A percentile compares a stretch with the other conserved stretches of the same genome.
Evolutionary conservation across 2,329 filamentous ascomycete genomes (phyloP).

Genomic region (Phyllosticta citriasiana): DNA sequence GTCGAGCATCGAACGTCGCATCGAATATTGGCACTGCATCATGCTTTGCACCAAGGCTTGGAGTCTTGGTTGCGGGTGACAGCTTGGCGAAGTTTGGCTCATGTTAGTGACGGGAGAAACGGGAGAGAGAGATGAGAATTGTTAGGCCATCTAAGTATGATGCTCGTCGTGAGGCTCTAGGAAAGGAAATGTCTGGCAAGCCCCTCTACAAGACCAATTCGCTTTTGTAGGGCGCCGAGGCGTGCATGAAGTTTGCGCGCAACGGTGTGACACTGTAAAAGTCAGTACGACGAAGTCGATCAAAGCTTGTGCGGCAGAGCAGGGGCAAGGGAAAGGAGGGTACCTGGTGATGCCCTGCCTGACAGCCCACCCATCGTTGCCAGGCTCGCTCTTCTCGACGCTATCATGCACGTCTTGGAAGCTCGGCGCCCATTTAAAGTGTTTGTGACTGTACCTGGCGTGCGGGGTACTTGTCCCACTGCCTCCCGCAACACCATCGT

Average conservation of each 20-base stretch:
- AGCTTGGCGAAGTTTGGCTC: not conserved
- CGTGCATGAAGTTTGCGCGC: conserved; percentile 86
- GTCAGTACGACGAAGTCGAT: conserved; percentile 6
- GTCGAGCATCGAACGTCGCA: not conserved
- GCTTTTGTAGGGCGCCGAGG: conserved; percentile 48
- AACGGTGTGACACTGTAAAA: conserved; percentile 68
- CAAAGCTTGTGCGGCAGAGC: not conserved
- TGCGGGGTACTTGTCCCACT: conserved; percentile 25
- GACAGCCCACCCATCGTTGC: conserved; percentile 89
- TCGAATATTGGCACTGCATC: not conserved
- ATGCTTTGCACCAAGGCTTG: not conserved
- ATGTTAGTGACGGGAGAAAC: not conserved
- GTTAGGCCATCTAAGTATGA: not conserved
- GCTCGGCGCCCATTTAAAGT: conserved; percentile 89
- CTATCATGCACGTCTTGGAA: conserved; percentile 82
- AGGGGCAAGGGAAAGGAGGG: conserved; percentile 17
- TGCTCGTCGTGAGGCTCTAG: not conserved
- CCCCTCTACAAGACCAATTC: conserved; percentile 62
- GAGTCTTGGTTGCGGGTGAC: not conserved
- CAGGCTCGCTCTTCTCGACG: conserved; percentile 64
- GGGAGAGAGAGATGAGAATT: not conserved
- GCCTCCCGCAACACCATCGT: conserved; percentile 21
- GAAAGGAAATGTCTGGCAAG: not conserved
- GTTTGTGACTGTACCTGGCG: conserved; percentile 59
- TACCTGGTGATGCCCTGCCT: conserved; percentile 80